Percentiles rank a stretch among this genome's conserved stretches.
These are phyloP conservation scores for Camellia oleifera DNA, from an alignment of 179 eudicot genomes.

Conservation along the genomic window DNA sequence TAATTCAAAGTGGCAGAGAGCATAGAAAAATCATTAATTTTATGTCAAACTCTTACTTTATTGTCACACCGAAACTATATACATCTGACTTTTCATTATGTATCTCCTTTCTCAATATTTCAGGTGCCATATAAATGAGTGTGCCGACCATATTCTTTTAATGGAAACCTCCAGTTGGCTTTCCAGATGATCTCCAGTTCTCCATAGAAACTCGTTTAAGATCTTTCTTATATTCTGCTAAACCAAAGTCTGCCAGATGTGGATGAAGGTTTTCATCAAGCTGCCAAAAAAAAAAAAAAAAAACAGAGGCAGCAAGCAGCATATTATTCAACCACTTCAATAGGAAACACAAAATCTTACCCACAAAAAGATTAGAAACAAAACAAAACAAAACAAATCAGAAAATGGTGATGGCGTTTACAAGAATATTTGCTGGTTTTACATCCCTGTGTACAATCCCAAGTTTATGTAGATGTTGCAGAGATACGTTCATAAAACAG, in stretches of 20 bases:
- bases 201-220: constrained; percentile 53
- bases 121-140: constrained; percentile 98
- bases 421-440: constrained; percentile 96
- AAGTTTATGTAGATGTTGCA: constrained; percentile 76
- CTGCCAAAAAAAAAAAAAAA: constrained; percentile 34
- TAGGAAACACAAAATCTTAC: constrained; percentile 4
- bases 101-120: constrained; percentile 75
- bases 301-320: constrained; percentile 48
- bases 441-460: constrained; percentile 95
- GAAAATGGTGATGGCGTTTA: constrained; percentile 42
- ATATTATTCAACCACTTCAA: not conserved
- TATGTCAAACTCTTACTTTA: constrained; percentile 58
- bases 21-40: not conserved
- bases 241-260: constrained; percentile 88
- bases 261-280: constrained; percentile 60
- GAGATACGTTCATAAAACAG: constrained; percentile 15
- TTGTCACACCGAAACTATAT: constrained; percentile 81
- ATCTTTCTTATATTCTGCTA: constrained; percentile 78
- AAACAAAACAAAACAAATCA: not conserved
- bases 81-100: constrained; percentile 94
- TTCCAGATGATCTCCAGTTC: constrained; percentile 92
- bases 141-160: constrained; percentile 98
- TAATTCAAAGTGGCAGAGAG: not conserved
- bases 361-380: constrained; percentile 15
- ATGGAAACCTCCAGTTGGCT: constrained; percentile 98